Conservation (phyloP, 257 asterid genomes). For the Thymus quinquecostatus region DNA sequence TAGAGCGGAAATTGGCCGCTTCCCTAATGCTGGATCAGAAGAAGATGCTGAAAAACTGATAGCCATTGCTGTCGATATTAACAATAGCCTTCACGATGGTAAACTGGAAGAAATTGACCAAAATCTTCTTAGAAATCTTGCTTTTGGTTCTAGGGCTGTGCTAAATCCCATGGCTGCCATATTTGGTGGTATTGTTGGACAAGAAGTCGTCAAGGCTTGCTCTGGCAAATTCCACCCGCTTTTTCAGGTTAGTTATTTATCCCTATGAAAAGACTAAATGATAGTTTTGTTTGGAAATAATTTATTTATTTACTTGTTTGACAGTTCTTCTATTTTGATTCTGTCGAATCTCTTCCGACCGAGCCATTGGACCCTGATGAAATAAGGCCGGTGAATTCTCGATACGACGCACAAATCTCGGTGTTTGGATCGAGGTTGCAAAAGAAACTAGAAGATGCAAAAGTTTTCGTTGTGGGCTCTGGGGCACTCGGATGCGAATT, state of each 20-base stretch:
- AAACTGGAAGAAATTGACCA: constrained; percentile 69
- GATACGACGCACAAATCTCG: constrained; percentile 92
- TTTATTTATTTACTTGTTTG: constrained; percentile 23
- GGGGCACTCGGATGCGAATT: constrained; percentile 97
- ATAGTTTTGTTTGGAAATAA: neutral
- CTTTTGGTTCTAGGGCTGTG: constrained; percentile 88
- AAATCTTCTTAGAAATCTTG: constrained; percentile 65
- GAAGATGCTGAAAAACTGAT: constrained; percentile 81
- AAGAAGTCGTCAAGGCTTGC: constrained; percentile 94
- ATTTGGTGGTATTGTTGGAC: constrained; percentile 96
- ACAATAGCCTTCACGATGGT: constrained; percentile 57
- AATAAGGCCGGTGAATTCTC: constrained; percentile 68
- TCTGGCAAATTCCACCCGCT: constrained; percentile 93
- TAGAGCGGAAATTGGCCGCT: constrained; percentile 55
- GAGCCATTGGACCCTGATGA: constrained; percentile 73
- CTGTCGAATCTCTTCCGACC: constrained; percentile 85
- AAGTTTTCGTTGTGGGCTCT: constrained; percentile 76
- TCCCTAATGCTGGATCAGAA: constrained; percentile 83
- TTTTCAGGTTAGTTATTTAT: constrained; percentile 56
- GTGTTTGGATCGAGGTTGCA: constrained; percentile 83
- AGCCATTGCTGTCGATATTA: constrained; percentile 57
- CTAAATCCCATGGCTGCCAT: constrained; percentile 97
- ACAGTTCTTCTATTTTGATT: constrained; percentile 91
- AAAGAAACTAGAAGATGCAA: constrained; percentile 80
- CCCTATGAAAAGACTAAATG: neutral